These are phyloP conservation scores for Fraxinus pennsylvanica DNA, from an alignment of 257 asterid species.

Conservation along the genomic window DNA sequence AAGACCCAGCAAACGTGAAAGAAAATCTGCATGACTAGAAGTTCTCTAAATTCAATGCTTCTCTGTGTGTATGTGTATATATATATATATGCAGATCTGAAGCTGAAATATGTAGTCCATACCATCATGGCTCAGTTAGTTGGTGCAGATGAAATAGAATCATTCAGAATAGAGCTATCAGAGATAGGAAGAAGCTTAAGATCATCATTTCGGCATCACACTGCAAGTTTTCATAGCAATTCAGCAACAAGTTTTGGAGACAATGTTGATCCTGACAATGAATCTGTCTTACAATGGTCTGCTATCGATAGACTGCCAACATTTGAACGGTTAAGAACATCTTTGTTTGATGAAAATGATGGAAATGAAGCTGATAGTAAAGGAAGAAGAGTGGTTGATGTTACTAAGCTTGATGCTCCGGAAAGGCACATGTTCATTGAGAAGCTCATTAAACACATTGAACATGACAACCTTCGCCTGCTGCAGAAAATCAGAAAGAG, in stretches of 20 bases:
- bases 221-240: conserved; percentile 36
- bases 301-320: conserved; percentile 48
- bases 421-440: conserved; percentile 46
- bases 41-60: neutral
- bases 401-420: conserved; percentile 46
- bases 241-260: conserved; percentile 28
- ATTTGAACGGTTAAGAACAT: conserved; percentile 40
- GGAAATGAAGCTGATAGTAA: conserved; percentile 18
- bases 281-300: conserved; percentile 39
- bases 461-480: conserved; percentile 47
- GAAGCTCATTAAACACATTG: conserved; percentile 49
- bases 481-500: conserved; percentile 49
- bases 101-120: neutral
- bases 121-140: conserved; percentile 36
- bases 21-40: neutral
- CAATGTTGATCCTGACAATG: conserved; percentile 34
- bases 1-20: neutral
- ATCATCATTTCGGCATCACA: conserved; percentile 28
- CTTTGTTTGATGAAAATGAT: conserved; percentile 35
- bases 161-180: conserved; percentile 36
- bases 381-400: conserved; percentile 43
- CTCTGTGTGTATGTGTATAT: too few relatives aligned
- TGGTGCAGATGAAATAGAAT: conserved; percentile 43
- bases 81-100: neutral
- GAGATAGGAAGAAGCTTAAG: conserved; percentile 40